These are phyloP conservation scores for Pachysandra terminalis DNA, from an alignment of 164 flowering plant species.

Conservation along the genomic window DNA sequence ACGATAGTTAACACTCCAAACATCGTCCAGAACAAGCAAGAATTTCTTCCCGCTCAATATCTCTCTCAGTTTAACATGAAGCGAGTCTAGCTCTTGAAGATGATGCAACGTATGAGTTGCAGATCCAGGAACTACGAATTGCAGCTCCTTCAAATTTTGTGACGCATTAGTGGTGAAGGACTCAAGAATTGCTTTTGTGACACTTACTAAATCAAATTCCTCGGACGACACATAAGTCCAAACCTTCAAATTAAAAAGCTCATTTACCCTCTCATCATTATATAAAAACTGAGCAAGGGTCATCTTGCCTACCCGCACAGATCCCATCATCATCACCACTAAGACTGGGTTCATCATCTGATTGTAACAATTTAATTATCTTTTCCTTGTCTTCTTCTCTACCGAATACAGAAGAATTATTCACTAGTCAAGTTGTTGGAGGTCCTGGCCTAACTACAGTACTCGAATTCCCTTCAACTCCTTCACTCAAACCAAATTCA, in stretches of 20 bases:
- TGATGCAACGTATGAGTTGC: not conserved
- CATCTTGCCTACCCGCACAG: slow-evolving; percentile 6
- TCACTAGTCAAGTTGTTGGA: not conserved
- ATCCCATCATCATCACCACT: not conserved
- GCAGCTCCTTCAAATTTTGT: too few relatives aligned
- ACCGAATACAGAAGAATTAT: not conserved
- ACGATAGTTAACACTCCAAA: slow-evolving; percentile 6
- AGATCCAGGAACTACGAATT: too few relatives aligned
- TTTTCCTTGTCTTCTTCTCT: not conserved
- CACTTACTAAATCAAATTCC: slow-evolving; percentile 1
- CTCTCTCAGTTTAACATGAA: not conserved
- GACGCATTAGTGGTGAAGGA: not conserved
- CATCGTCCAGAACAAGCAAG: slow-evolving; percentile 11
- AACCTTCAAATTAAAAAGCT: not conserved
- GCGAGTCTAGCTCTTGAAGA: not conserved
- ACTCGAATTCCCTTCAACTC: not conserved
- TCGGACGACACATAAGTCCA: slow-evolving; percentile 11
- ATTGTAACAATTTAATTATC: not conserved
- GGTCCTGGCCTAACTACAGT: not conserved
- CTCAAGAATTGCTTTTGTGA: not conserved
- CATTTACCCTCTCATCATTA: not conserved
- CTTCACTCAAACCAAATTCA: not conserved
- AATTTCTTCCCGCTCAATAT: not conserved
- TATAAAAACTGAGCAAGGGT: slow-evolving; percentile 9
- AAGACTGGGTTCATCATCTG: too few relatives aligned